Evolutionary conservation across 306 rosid species (phyloP), one percentile per base, ranked within the genome.

Genomic region (Gleditsia sinensis): DNA sequence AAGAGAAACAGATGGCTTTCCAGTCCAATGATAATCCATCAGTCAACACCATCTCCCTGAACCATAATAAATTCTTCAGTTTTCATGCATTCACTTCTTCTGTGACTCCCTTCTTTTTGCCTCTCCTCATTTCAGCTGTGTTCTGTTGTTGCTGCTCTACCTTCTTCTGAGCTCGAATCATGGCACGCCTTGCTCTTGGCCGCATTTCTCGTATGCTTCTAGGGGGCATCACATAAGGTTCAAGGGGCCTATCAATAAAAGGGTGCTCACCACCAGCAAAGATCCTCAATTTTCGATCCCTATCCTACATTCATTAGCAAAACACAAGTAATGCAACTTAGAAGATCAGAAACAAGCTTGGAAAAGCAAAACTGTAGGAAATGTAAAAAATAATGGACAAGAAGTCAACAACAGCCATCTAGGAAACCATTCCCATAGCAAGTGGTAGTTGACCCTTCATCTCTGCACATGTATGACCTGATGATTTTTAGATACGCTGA

Each of bases 201-300:
- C 92, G 85, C 87, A 94, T 71, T 76, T 91, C 97, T 50, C 97
- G 87, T 30, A 90, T 90, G 1, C 49, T 74, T 65, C 96, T 85
- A 20, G 91, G 86, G 69, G 97, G 97, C 97, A 90, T 89, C 39
- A 54, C 49, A 67, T 87, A 91, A 25, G 89, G 84, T 63, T 94
- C 97, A 69, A 94, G 84, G 67, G 97, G 96, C 12, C 85, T 83
- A 68, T 94, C 98, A 56, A 54, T 83, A 53, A 91, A 91, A 16
- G 98, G 96, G 62, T 91, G 97, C 84, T 94, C 98, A 45, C 80
- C 59, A 0, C 85, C 89, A 32, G 91, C 49, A 74, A 94, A 94
- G 71, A 91, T 94, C 85, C 97, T 90, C 78, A 91, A 80, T 75
- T 94, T 94, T 51, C 92, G 77, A 83, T 94, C 96, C 85, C 98